Conservation (phyloP, 116 monocot genomes). For the Trichopus zeylanicus region DNA sequence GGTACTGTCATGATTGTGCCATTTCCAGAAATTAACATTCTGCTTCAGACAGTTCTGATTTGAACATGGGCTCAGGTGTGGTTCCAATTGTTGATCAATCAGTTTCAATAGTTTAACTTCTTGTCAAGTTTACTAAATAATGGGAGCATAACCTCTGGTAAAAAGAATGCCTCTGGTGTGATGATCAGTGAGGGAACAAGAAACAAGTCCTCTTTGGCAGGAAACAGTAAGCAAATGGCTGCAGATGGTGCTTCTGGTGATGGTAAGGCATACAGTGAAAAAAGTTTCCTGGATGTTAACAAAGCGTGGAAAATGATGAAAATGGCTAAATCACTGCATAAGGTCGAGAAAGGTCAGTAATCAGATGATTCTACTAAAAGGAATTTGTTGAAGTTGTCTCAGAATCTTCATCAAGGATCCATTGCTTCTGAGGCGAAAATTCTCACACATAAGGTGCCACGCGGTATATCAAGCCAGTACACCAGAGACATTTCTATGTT, state of each 20-base stretch:
- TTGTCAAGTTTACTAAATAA: too few species aligned
- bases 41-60: conserved; percentile 10
- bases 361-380: not conserved
- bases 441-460: not conserved
- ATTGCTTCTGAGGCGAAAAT: not conserved
- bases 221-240: not conserved
- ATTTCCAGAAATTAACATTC: conserved; percentile 34
- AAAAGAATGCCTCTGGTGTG: too few species aligned
- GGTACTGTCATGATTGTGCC: conserved; percentile 63
- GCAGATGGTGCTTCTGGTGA: conserved; percentile 8
- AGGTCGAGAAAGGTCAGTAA: conserved; percentile 1
- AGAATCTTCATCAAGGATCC: not conserved
- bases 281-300: conserved; percentile 13
- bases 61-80: not conserved
- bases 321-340: conserved; percentile 32
- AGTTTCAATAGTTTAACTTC: too few species aligned
- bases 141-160: too few species aligned
- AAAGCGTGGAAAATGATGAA: conserved; percentile 76
- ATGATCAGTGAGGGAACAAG: not conserved
- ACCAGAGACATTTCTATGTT: too few species aligned
- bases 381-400: not conserved
- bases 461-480: too few species aligned
- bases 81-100: too few species aligned
- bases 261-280: not conserved
- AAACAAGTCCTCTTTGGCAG: not conserved